Evolutionary conservation across 2,329 filamentous ascomycete species (phyloP).

Genomic region (Cladophialophora carrionii): DNA sequence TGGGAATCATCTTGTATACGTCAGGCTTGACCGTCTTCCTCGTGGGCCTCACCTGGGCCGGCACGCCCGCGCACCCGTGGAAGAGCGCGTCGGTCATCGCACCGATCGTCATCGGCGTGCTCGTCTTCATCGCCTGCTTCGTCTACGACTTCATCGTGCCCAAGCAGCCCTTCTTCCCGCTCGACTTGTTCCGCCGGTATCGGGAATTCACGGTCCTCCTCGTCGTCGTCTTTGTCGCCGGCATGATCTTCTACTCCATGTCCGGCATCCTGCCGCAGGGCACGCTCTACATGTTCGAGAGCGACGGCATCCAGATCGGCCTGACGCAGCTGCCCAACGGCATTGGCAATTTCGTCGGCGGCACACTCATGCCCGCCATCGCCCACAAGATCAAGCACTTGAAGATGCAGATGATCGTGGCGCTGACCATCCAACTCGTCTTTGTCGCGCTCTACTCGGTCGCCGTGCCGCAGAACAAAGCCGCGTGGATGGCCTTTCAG

Average conservation of each 20-base stretch:
- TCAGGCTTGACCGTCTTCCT: slow-evolving; percentile 16
- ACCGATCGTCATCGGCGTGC: slow-evolving; percentile 20
- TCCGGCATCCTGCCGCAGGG: slow-evolving; percentile 16
- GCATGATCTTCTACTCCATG: slow-evolving; percentile 20
- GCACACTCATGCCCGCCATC: slow-evolving; percentile 8
- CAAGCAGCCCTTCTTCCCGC: slow-evolving; percentile 39
- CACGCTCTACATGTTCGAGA: slow-evolving; percentile 23
- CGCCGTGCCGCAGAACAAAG: slow-evolving; percentile 30
- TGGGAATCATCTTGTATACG: slow-evolving; percentile 19
- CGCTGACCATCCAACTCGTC: slow-evolving; percentile 15
- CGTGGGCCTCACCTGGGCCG: slow-evolving; percentile 23
- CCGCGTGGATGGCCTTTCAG: slow-evolving; percentile 20
- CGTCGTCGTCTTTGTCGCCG: slow-evolving; percentile 19
- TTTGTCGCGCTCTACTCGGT: slow-evolving; percentile 10
- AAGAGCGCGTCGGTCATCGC: slow-evolving; percentile 13
- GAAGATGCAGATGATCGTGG: slow-evolving; percentile 19
- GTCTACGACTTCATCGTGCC: slow-evolving; percentile 47
- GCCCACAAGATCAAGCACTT: slow-evolving; percentile 17
- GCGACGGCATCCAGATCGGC: slow-evolving; percentile 23
- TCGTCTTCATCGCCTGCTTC: slow-evolving; percentile 20
- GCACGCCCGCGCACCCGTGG: slow-evolving; percentile 31
- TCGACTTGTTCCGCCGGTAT: slow-evolving; percentile 8
- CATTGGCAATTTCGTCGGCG: slow-evolving; percentile 16
- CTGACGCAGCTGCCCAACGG: slow-evolving; percentile 21
- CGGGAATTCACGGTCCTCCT: slow-evolving; percentile 17